These are phyloP conservation scores for Anthracocystis panici-leucophaei DNA, from an alignment of 1,284 basidiomycete genomes.

Conservation along the genomic window DNA sequence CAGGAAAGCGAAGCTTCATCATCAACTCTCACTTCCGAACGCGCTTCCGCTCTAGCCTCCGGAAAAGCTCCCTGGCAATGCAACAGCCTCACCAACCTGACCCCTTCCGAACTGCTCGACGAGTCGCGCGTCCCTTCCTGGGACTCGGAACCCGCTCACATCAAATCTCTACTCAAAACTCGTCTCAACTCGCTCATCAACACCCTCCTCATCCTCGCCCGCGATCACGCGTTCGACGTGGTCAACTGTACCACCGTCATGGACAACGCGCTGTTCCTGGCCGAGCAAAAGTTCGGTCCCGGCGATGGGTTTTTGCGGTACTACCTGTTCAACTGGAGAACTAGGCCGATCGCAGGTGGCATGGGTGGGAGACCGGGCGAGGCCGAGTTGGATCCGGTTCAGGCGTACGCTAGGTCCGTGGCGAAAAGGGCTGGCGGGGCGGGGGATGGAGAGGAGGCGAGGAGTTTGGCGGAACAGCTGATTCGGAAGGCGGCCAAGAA, in stretches of 20 bases:
- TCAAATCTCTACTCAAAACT: constrained; percentile 76
- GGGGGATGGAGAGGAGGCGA: constrained; percentile 1
- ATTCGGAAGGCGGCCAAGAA: constrained; percentile 20
- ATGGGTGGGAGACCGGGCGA: constrained; percentile 64
- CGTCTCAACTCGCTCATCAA: constrained; percentile 80
- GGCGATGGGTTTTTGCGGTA: constrained; percentile 91
- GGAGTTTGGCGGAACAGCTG: constrained; percentile 33
- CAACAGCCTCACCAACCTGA: constrained; percentile 51
- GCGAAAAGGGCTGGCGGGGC: constrained; percentile 5
- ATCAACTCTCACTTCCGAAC: constrained; percentile 28
- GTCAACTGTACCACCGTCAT: constrained; percentile 94
- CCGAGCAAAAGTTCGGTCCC: constrained; percentile 84
- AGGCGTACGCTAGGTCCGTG: constrained; percentile 27
- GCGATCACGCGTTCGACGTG: constrained; percentile 87
- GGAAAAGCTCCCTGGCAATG: constrained; percentile 50
- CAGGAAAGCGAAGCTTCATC: constrained; percentile 6
- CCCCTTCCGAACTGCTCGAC: constrained; percentile 53
- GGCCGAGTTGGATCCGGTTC: constrained; percentile 61
- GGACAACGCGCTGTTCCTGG: constrained; percentile 87
- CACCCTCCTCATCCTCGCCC: constrained; percentile 84
- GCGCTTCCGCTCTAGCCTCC: constrained; percentile 18
- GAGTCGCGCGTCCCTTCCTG: constrained; percentile 47
- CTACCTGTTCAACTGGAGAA: constrained; percentile 77
- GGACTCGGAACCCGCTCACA: constrained; percentile 73
- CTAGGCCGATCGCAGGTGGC: constrained; percentile 62